Evolutionary conservation across 768 basidiomycete genomes (phyloP).

Genomic region (Cantharellus cinnabarinus): DNA sequence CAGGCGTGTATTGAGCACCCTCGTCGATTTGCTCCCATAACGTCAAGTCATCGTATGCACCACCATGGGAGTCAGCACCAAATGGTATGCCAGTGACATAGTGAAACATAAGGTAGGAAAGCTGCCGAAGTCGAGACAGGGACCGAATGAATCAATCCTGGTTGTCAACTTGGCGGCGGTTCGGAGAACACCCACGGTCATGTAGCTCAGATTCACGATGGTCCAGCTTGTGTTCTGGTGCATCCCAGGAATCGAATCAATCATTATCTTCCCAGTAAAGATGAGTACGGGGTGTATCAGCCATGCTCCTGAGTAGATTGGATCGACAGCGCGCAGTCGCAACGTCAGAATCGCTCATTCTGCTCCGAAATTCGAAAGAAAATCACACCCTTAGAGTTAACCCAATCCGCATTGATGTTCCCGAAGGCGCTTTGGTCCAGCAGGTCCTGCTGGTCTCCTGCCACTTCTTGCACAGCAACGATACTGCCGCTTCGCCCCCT

Average conservation of each 20-base stretch:
- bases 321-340: not conserved
- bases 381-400: constrained; percentile 64
- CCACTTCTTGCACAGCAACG: constrained; percentile 72
- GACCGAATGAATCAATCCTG: not conserved
- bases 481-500: constrained; percentile 50
- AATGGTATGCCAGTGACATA: constrained; percentile 96
- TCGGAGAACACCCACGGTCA: constrained; percentile 38
- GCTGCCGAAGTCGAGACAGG: constrained; percentile 21
- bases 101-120: constrained; percentile 98
- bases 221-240: constrained; percentile 92
- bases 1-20: constrained; percentile 94
- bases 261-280: constrained; percentile 68
- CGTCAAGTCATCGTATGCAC: constrained; percentile 93
- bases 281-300: constrained; percentile 91
- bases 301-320: constrained; percentile 61
- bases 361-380: not conserved
- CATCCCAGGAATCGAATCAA: constrained; percentile 90
- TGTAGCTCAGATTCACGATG: constrained; percentile 74
- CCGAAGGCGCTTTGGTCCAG: constrained; percentile 63
- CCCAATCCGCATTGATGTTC: constrained; percentile 84
- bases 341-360: not conserved
- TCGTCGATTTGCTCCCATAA: constrained; percentile 99
- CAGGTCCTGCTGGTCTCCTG: constrained; percentile 50
- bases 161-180: not conserved
- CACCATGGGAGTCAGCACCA: constrained; percentile 65